phyloP scores from a whole-genome alignment of 192 early-diverging fungal genomes.

The Coemansia sp. region DNA sequence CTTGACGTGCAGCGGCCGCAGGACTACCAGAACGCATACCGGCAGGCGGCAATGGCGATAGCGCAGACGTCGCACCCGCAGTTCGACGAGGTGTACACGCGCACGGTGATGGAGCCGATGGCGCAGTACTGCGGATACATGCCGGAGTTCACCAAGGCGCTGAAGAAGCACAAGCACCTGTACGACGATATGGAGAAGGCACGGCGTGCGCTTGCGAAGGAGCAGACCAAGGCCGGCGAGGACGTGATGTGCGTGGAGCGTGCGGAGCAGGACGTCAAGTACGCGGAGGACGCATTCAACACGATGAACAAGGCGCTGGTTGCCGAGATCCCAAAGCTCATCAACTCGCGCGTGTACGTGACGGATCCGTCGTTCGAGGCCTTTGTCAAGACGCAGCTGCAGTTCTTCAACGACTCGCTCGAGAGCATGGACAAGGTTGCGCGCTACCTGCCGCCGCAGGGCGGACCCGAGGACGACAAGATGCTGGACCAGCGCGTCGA shows the following conservation, averaged over 20 bases:
- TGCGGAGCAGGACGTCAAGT: slow-evolving; percentile 81
- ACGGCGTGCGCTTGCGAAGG: slow-evolving; percentile 70
- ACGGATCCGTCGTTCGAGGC: slow-evolving; percentile 97
- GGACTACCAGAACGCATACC: slow-evolving; percentile 78
- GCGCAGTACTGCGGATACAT: slow-evolving; percentile 83
- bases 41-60: slow-evolving; percentile 74
- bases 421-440: slow-evolving; percentile 70
- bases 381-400: slow-evolving; percentile 89
- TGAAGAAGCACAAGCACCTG: slow-evolving; percentile 86
- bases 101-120: slow-evolving; percentile 89
- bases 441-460: slow-evolving; percentile 61
- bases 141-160: slow-evolving; percentile 92
- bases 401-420: slow-evolving; percentile 83
- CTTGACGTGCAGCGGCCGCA: slow-evolving; percentile 83
- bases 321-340: slow-evolving; percentile 85
- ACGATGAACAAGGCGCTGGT: slow-evolving; percentile 79
- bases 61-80: slow-evolving; percentile 78
- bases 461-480: slow-evolving; percentile 55
- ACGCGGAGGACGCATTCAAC: slow-evolving; percentile 78
- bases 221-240: slow-evolving; percentile 78
- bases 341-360: slow-evolving; percentile 86
- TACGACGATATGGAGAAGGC: slow-evolving; percentile 87
- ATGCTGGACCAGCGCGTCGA: slow-evolving; percentile 74
- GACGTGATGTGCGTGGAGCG: slow-evolving; percentile 62
- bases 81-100: slow-evolving; percentile 83